Conservation (phyloP, 78 protist genomes). For the Cavenderia fasciculata region DNA sequence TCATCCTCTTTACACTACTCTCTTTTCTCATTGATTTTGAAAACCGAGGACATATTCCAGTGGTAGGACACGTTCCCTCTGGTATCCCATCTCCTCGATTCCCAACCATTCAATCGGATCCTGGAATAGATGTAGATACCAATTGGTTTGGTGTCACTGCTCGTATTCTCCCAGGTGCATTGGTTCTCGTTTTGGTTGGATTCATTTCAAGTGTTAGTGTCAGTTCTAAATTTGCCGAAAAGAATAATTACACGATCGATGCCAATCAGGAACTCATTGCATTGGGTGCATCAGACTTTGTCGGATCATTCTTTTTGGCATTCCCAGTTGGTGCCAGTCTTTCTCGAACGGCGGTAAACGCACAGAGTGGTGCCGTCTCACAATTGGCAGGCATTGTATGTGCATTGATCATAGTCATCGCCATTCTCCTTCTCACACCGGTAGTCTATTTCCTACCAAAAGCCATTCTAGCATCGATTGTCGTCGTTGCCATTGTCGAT, state of each 20-base stretch:
- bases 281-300: conserved; percentile 82
- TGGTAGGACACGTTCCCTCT: conserved; percentile 79
- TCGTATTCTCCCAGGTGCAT: conserved; percentile 55
- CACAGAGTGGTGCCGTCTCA: conserved; percentile 76
- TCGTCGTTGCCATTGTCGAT: conserved; percentile 78
- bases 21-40: conserved; percentile 44
- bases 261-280: conserved; percentile 88
- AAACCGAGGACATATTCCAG: conserved; percentile 30
- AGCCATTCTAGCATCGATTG: conserved; percentile 81
- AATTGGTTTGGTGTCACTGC: conserved; percentile 21
- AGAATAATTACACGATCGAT: conserved; percentile 48
- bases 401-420: conserved; percentile 55
- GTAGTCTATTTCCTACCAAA: conserved; percentile 78
- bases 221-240: conserved; percentile 74
- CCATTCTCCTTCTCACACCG: conserved; percentile 76
- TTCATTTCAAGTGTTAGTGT: conserved; percentile 81
- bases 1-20: conserved; percentile 69
- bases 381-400: conserved; percentile 69
- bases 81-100: conserved; percentile 69
- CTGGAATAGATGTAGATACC: not conserved
- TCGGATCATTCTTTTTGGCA: conserved; percentile 83
- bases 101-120: not conserved
- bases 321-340: conserved; percentile 85
- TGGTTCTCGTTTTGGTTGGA: conserved; percentile 71
- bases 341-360: conserved; percentile 85